Conservation (phyloP, 1,284 basidiomycete species). For the Pseudozyma thailandica region DNA sequence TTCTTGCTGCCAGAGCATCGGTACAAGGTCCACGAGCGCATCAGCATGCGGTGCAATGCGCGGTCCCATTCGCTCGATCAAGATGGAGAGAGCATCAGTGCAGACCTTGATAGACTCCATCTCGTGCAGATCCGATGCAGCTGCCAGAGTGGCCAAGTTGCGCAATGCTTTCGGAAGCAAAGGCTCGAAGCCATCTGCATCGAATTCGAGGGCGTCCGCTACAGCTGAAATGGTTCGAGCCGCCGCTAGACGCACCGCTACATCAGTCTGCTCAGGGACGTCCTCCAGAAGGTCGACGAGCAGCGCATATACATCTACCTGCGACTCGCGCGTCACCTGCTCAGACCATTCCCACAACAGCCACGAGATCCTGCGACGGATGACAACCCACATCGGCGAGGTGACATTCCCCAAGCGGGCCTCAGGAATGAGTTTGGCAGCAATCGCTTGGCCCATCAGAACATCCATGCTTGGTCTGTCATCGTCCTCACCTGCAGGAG, state of each 20-base stretch:
- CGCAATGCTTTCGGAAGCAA: slow-evolving; percentile 56
- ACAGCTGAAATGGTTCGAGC: slow-evolving; percentile 59
- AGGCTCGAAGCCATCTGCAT: slow-evolving; percentile 59
- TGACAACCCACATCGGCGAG: slow-evolving; percentile 56
- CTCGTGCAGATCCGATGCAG: slow-evolving; percentile 56
- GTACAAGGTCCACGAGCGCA: slow-evolving; percentile 55
- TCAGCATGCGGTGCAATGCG: slow-evolving; percentile 57
- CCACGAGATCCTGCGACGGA: slow-evolving; percentile 59
- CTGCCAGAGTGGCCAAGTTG: slow-evolving; percentile 54
- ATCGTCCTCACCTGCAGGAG: slow-evolving; percentile 39
- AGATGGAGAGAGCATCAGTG: slow-evolving; percentile 59
- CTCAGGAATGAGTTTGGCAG: slow-evolving; percentile 54
- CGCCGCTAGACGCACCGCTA: slow-evolving; percentile 62
- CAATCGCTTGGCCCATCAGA: slow-evolving; percentile 52
- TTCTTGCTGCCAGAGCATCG: slow-evolving; percentile 60
- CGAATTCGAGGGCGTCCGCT: slow-evolving; percentile 64
- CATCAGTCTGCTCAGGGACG: slow-evolving; percentile 53
- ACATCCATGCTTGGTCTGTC: slow-evolving; percentile 33
- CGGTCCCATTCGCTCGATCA: slow-evolving; percentile 64
- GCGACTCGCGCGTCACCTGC: slow-evolving; percentile 44
- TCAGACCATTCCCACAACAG: slow-evolving; percentile 66
- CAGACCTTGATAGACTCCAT: slow-evolving; percentile 63
- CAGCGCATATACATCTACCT: slow-evolving; percentile 52
- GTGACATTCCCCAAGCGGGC: slow-evolving; percentile 37
- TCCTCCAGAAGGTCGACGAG: slow-evolving; percentile 57